Evolutionary conservation across 2,329 filamentous ascomycete genomes (phyloP).

Genomic region (Taxawa tesnikishii): DNA sequence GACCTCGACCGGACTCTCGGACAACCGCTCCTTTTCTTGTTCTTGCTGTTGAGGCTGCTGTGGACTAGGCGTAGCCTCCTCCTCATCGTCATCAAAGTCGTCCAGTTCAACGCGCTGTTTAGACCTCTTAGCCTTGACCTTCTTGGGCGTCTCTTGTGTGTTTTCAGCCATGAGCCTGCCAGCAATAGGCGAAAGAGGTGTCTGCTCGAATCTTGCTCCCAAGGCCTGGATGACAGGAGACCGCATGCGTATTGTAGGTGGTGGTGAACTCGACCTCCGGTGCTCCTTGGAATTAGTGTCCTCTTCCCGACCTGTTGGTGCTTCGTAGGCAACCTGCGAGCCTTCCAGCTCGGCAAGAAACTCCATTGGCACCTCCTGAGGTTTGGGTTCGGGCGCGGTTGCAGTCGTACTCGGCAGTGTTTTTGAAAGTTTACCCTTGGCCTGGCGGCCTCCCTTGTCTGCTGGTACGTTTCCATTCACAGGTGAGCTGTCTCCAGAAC

Average conservation of each 20-base stretch:
- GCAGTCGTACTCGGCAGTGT: slow-evolving; percentile 10
- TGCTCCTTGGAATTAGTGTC: slow-evolving; percentile 12
- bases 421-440: slow-evolving; percentile 26
- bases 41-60: slow-evolving; percentile 17
- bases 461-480: too few species aligned
- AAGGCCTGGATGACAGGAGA: too few species aligned
- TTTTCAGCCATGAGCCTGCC: background rate
- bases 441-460: background rate
- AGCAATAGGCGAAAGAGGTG: too few species aligned
- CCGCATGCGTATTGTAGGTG: too few species aligned
- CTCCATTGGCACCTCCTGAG: slow-evolving; percentile 6
- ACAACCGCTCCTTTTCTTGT: slow-evolving; percentile 35
- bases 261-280: background rate
- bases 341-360: slow-evolving; percentile 25
- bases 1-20: slow-evolving; percentile 56
- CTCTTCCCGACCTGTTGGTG: slow-evolving; percentile 30
- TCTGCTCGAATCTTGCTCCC: too few species aligned
- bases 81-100: slow-evolving; percentile 50
- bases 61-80: slow-evolving; percentile 20
- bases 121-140: slow-evolving; percentile 45
- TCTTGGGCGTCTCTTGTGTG: slow-evolving; percentile 42
- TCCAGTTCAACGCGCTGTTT: slow-evolving; percentile 56
- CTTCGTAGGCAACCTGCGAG: slow-evolving; percentile 22
- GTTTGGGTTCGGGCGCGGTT: slow-evolving; percentile 1
- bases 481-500: too few species aligned